phyloP scores from a whole-genome alignment of 1,284 basidiomycete genomes.

The Vanrija sp. region DNA sequence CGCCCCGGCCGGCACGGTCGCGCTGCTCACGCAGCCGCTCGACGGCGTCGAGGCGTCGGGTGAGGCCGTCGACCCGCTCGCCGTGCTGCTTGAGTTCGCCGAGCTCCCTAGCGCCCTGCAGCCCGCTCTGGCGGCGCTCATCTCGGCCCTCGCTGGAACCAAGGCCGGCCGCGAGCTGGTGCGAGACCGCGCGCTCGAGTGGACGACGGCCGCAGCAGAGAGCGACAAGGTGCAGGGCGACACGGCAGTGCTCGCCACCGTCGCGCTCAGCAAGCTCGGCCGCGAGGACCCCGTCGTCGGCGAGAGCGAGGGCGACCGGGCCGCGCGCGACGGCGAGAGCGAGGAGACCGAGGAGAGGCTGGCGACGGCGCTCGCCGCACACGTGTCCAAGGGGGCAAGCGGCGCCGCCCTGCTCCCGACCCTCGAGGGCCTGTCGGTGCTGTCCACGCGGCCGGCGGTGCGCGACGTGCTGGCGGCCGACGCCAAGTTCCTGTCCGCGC shows the following conservation, averaged over 20 bases:
- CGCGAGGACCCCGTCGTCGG: slow-evolving; percentile 56
- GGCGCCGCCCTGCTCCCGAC: slow-evolving; percentile 53
- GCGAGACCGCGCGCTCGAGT: slow-evolving; percentile 49
- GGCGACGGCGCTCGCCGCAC: slow-evolving; percentile 57
- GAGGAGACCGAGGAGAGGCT: slow-evolving; percentile 52
- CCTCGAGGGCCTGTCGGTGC: slow-evolving; percentile 77
- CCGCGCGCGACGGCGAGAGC: slow-evolving; percentile 16
- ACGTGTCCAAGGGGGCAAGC: slow-evolving; percentile 46
- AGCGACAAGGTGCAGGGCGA: slow-evolving; percentile 29
- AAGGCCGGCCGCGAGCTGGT: slow-evolving; percentile 64
- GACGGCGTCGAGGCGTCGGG: slow-evolving; percentile 6
- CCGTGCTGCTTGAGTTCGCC: slow-evolving; percentile 37
- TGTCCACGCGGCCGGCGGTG: slow-evolving; percentile 62
- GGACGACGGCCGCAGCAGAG: slow-evolving; percentile 47
- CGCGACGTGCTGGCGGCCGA: slow-evolving; percentile 64
- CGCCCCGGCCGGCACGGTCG: slow-evolving; percentile 16
- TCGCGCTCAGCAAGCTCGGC: slow-evolving; percentile 72
- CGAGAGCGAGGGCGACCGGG: slow-evolving; percentile 42
- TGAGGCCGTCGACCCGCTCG: slow-evolving; percentile 23
- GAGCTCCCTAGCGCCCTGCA: slow-evolving; percentile 40
- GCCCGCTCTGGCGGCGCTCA: slow-evolving; percentile 60
- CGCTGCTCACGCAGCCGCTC: slow-evolving; percentile 23
- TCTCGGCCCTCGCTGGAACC: slow-evolving; percentile 67
- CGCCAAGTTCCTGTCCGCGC: slow-evolving; percentile 56
- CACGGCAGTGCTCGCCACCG: slow-evolving; percentile 56